Percentiles rank a stretch among this genome's conserved stretches.
These are phyloP conservation scores for Fusarium sulawesiense DNA, from an alignment of 2,329 filamentous ascomycete species.

Conservation along the genomic window DNA sequence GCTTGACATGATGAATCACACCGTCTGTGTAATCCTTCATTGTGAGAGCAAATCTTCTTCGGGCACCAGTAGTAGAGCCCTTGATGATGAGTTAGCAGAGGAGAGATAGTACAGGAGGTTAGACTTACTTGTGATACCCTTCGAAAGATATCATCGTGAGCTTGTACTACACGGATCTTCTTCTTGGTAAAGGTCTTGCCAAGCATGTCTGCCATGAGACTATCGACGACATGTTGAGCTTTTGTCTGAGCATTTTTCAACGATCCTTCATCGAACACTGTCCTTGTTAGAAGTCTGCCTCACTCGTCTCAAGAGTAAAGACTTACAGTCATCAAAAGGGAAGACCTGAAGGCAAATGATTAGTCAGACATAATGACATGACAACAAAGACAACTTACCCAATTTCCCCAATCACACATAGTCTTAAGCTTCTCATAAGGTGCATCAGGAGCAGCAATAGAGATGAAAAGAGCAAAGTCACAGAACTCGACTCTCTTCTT, in stretches of 20 bases:
- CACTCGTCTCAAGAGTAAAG: no score
- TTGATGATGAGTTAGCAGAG: no score
- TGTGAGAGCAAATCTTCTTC: constrained; percentile 3
- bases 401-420: constrained; percentile 26
- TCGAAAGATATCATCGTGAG: constrained; percentile 18
- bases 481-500: constrained; percentile 22
- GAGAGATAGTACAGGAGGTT: no score
- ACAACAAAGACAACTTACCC: not conserved
- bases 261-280: constrained; percentile 23
- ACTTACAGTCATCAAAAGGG: constrained; percentile 22
- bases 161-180: constrained; percentile 16
- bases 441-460: constrained; percentile 20
- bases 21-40: constrained; percentile 25
- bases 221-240: constrained; percentile 11
- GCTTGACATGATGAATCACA: constrained; percentile 18
- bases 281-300: accelerated
- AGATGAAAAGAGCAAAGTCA: constrained; percentile 20
- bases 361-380: not conserved
- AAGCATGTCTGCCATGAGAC: constrained; percentile 25
- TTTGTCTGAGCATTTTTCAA: constrained; percentile 4
- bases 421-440: constrained; percentile 15
- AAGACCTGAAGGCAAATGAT: not conserved
- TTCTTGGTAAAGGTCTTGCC: not conserved
- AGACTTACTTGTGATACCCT: constrained; percentile 1
- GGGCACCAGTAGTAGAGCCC: not conserved